Conservation (phyloP, 2,329 filamentous ascomycete genomes). For the Rhynchosporium secalis region DNA sequence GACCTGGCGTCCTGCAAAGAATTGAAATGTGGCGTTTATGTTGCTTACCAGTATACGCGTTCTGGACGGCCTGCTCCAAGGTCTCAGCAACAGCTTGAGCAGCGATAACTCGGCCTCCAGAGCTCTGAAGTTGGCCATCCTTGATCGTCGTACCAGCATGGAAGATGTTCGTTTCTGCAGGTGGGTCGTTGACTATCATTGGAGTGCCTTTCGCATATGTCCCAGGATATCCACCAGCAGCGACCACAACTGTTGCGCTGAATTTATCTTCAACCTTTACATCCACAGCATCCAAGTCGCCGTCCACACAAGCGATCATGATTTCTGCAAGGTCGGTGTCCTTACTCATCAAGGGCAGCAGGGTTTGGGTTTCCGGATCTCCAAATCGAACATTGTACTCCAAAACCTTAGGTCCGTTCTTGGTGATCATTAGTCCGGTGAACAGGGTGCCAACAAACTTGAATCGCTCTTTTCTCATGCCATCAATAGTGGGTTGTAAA, state of each 20-base stretch:
- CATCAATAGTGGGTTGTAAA: slow-evolving; percentile 84
- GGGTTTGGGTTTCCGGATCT: slow-evolving; percentile 87
- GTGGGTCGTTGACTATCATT: slow-evolving; percentile 48
- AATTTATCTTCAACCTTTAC: slow-evolving; percentile 69
- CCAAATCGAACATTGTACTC: slow-evolving; percentile 95
- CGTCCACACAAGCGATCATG: slow-evolving; percentile 80
- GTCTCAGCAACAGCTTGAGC: slow-evolving; percentile 77
- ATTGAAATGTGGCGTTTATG: too few species aligned
- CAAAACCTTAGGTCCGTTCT: slow-evolving; percentile 74
- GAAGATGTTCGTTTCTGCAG: slow-evolving; percentile 56
- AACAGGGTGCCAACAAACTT: slow-evolving; percentile 76
- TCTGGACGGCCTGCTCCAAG: slow-evolving; percentile 78
- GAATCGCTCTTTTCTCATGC: slow-evolving; percentile 75
- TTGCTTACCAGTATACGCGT: slow-evolving; percentile 71
- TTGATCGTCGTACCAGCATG: slow-evolving; percentile 82
- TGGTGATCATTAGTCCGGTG: slow-evolving; percentile 92
- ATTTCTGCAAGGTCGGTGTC: slow-evolving; percentile 85
- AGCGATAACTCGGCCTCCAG: slow-evolving; percentile 90
- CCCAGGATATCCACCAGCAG: slow-evolving; percentile 87
- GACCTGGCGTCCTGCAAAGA: too few species aligned
- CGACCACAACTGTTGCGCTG: slow-evolving; percentile 90
- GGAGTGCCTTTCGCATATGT: slow-evolving; percentile 76
- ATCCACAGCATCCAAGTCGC: slow-evolving; percentile 68
- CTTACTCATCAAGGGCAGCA: slow-evolving; percentile 73
- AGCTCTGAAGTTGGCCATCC: slow-evolving; percentile 66